A percentile compares a stretch with the other conserved stretches of the same genome.
These are phyloP conservation scores for Solanum appendiculatum DNA, from an alignment of 257 asterid species.

Conservation along the genomic window DNA sequence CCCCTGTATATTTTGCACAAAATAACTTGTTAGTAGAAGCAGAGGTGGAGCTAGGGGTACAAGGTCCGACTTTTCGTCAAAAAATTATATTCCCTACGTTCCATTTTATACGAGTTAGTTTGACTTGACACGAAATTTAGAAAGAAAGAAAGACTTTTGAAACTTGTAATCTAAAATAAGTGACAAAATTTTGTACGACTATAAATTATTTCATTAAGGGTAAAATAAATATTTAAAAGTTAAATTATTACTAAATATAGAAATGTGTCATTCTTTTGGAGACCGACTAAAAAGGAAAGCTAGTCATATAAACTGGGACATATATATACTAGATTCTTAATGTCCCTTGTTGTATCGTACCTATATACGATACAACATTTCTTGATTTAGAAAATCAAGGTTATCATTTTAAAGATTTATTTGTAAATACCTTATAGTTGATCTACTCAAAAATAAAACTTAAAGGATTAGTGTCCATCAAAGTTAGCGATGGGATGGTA, in stretches of 20 bases:
- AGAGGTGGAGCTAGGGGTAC: too few relatives aligned
- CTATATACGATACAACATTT: not conserved
- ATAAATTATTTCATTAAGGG: too few relatives aligned
- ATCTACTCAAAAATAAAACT: not conserved
- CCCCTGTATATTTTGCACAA: constrained; percentile 32
- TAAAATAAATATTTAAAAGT: too few relatives aligned
- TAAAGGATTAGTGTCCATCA: not conserved
- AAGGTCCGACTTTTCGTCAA: not conserved
- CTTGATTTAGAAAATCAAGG: not conserved
- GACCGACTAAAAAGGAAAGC: too few relatives aligned
- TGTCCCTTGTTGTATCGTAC: not conserved
- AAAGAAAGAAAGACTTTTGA: too few relatives aligned
- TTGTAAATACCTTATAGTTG: not conserved
- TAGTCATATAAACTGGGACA: too few relatives aligned
- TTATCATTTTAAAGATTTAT: not conserved
- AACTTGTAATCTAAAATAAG: too few relatives aligned
- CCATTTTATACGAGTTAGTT: too few relatives aligned
- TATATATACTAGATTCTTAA: not conserved
- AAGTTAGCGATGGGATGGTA: not conserved
- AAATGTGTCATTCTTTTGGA: too few relatives aligned
- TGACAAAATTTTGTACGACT: too few relatives aligned
- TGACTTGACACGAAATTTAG: too few relatives aligned
- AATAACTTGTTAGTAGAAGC: not conserved
- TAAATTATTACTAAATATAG: too few relatives aligned
- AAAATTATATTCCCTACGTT: not conserved